Evolutionary conservation across 768 basidiomycete species (phyloP), one percentile per base, ranked within the genome.

Genomic region (Boletus sensibilis): DNA sequence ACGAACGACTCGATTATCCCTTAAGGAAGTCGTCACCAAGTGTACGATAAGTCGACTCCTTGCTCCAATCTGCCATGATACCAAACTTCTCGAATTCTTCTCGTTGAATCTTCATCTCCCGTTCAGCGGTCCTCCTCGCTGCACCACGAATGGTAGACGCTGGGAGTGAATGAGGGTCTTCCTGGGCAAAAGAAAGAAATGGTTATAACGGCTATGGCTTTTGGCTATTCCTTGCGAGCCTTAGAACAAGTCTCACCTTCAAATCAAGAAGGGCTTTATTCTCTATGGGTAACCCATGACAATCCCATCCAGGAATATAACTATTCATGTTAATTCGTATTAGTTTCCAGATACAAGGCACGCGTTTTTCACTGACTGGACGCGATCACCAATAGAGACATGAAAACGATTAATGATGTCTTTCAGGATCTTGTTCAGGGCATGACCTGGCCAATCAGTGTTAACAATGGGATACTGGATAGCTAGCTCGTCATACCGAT

Each of bases 251-350:
- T 3, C 82, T 52, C 66, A 91, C 91, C 53, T 83, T 80, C 27
- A 96, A 77, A 23, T 88, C 82, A 57, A 88, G 78, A 35, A 99
- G 75, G 0, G 94, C 91, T 66, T 97, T 98, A 62, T 93, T 92
- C 70, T 98, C 96, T 58, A 98, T 98, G 0, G 96, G 96, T 13
- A 98, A 83, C 7, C 96, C 96, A 69, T 99, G 96, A 65, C 96
- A 98, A 66, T 99, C 96, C 93, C 94, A 99, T 11, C 96, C 96
- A 35, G 96, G 95, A 14, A 90, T 72, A 73, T 95, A 98, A 65
- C 96, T 98, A 55, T n/a, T 13, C 35, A 40, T 38, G 50, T 53
- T 49, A 53, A 31, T 35, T 31, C 2, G 14, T 38, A 29, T 59
- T 40, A 57, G 49, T 21, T 42, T 43, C 23, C n/a, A 0, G 4